Conservation (phyloP, 352 stramenopile genomes). For the Phytophthora pisi region DNA sequence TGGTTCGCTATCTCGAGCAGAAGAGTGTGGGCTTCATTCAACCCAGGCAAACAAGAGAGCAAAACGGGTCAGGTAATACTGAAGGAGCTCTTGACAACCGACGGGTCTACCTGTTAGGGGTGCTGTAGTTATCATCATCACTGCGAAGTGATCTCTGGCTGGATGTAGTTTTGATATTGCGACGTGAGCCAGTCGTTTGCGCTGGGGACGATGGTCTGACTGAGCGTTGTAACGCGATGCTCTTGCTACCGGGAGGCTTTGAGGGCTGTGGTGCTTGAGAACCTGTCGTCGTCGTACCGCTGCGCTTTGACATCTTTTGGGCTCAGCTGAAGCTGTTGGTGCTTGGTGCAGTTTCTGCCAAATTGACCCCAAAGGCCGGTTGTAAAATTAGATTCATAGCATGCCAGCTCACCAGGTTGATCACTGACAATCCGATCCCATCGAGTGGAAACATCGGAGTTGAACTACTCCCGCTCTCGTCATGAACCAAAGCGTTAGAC, state of each 20-base stretch:
- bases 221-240: constrained; percentile 12
- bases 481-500: constrained; percentile 25
- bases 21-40: constrained; percentile 28
- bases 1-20: constrained; percentile 35
- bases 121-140: constrained; percentile 24
- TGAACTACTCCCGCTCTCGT: neutral
- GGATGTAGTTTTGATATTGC: constrained; percentile 15
- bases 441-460: neutral
- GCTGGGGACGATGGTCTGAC: constrained; percentile 14
- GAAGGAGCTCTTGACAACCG: neutral
- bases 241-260: constrained; percentile 20
- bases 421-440: neutral
- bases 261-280: constrained; percentile 19
- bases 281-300: neutral
- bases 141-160: neutral
- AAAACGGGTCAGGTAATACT: neutral
- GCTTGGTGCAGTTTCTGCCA: neutral
- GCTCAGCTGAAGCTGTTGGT: neutral
- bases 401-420: neutral
- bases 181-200: constrained; percentile 7
- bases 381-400: constrained; percentile 12
- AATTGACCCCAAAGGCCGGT: neutral
- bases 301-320: constrained; percentile 24
- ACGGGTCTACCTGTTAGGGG: constrained; percentile 15
- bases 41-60: neutral